These are phyloP conservation scores for Ganoderma sinense DNA, from an alignment of 1,284 basidiomycete species.

Conservation along the genomic window DNA sequence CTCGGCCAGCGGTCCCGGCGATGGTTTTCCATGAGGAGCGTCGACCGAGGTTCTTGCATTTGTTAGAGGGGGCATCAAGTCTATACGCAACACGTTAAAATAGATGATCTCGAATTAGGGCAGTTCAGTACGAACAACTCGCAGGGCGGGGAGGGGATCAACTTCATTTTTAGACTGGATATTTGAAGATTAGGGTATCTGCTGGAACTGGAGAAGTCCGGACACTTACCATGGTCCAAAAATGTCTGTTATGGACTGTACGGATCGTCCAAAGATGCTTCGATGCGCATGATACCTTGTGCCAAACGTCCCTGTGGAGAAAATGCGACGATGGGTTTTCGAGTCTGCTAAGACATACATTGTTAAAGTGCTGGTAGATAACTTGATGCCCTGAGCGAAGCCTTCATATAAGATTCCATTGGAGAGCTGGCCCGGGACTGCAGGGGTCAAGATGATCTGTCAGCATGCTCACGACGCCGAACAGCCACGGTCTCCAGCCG, in stretches of 20 bases:
- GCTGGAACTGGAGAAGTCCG: background rate
- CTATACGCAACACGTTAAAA: background rate
- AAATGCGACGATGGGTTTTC: too few species aligned
- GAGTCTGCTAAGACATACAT: too few species aligned
- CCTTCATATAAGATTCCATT: too few species aligned
- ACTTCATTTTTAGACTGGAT: background rate
- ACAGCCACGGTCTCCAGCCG: too few species aligned
- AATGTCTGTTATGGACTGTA: background rate
- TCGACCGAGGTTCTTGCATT: background rate
- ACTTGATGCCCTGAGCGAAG: too few species aligned
- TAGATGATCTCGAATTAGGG: background rate
- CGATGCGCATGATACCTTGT: background rate
- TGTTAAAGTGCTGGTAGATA: too few species aligned
- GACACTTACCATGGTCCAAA: too few species aligned
- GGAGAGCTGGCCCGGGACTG: too few species aligned
- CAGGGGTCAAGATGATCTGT: too few species aligned
- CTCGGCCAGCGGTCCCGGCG: background rate
- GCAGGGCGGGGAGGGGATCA: background rate
- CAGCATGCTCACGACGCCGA: too few species aligned
- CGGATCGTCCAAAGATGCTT: background rate
- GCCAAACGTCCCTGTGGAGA: background rate
- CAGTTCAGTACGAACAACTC: background rate
- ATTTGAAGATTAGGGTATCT: background rate
- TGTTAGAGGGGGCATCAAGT: background rate
- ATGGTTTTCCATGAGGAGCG: background rate